Base-by-base conservation (phyloP, 176 grass and related monocot genomes). In the Urochloa ruziziensis region DNA sequence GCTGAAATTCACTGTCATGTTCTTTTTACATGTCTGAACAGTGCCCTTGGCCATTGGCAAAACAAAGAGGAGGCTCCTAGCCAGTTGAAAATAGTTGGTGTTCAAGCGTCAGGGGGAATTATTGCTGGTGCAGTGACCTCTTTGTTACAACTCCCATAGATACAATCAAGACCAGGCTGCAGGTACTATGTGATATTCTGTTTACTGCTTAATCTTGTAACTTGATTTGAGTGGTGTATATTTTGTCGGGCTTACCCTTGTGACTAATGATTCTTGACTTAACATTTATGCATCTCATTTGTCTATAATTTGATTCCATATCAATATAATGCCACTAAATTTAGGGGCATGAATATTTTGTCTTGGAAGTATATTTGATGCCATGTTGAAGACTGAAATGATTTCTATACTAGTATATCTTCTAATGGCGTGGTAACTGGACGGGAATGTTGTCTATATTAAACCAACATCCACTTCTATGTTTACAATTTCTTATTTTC, bases 111-210 rank as follows among this genome's bases (percentile, higher is more conserved):
- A 76, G 96, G 96, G 13, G 96, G 96, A 23, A 7, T 99, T 75
- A 76, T 95, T 87, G 91, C 96, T 61, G 96, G 93, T 80, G 91
- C 93, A 19, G 58, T 94, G 70, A 92, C 96, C 61, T 96, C 93
- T 90, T 86, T 85, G 91, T 96, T 81, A 92, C 96, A 60, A 99
- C 93, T 69, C 96, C 96, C 27, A 85, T 99, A 68, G 93, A 99
- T 89, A 99, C 96, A 61, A 96, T 99, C 74, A 99, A 99, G 86
- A 99, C 96, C 17, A 88, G 93, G 75, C 74, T 96, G 78, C 93
- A 99, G 93, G 93, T 96, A 60, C 56, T 62, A 18, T 70, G 62
- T 78, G 83, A 23, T 23, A 35, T 77, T 92, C 29, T 81, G 16
- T 51, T 88, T 70, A 39, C 69, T 27, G 11, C 18, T 74, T 84